A percentile compares a stretch with the other conserved stretches of the same genome.
Evolutionary conservation across 257 asterid species (phyloP).

Genomic region (Fraxinus quadrangulata): DNA sequence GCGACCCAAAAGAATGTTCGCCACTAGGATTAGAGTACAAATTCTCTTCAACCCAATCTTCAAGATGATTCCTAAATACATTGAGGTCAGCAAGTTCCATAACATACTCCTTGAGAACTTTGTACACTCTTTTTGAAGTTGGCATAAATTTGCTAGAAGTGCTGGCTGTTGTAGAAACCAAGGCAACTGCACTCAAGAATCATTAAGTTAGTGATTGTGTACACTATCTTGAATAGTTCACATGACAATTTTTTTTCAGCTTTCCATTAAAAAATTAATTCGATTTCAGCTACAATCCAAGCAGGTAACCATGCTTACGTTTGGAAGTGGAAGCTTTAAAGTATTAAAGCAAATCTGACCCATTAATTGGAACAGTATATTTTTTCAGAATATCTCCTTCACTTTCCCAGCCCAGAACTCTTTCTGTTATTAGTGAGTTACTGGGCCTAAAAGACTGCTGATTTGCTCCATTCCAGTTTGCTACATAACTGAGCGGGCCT

Average conservation of each 20-base stretch:
- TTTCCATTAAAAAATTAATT: too few relatives aligned
- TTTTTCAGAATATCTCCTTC: background rate
- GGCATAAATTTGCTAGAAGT: slow-evolving; percentile 58
- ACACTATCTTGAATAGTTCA: background rate
- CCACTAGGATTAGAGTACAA: slow-evolving; percentile 28
- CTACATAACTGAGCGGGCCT: background rate
- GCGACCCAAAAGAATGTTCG: slow-evolving; percentile 43
- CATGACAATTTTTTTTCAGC: background rate
- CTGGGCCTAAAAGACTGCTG: background rate
- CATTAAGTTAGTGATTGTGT: background rate
- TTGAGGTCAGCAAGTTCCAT: slow-evolving; percentile 54
- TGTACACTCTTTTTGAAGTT: slow-evolving; percentile 56
- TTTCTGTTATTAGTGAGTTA: too few relatives aligned
- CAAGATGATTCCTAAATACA: slow-evolving; percentile 47
- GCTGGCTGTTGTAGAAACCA: slow-evolving; percentile 48
- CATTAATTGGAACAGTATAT: background rate
- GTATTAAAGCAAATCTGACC: background rate
- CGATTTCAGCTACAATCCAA: background rate
- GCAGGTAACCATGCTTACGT: background rate
- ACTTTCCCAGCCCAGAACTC: background rate
- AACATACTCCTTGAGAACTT: slow-evolving; percentile 64
- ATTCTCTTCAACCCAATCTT: slow-evolving; percentile 66
- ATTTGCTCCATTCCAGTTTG: background rate
- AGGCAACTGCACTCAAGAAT: slow-evolving; percentile 41
- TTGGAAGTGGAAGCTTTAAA: background rate